phyloP scores from a whole-genome alignment of 441 rosid genomes.

The Flueggea neowawraea region DNA sequence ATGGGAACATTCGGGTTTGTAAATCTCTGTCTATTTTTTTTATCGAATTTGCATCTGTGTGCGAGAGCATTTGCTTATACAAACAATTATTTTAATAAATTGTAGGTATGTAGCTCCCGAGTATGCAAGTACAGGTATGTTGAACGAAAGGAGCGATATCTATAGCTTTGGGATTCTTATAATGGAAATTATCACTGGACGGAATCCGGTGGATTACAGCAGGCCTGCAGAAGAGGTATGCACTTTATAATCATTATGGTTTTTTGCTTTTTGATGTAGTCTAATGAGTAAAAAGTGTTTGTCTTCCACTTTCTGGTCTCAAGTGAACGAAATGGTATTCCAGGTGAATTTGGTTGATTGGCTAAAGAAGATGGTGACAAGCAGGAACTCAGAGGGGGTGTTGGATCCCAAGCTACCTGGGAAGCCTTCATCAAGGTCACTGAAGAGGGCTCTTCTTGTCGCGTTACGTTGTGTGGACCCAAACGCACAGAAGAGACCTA shows the following conservation, averaged over 20 bases:
- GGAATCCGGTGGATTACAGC: constrained; percentile 92
- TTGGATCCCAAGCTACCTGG: constrained; percentile 76
- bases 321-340: constrained; percentile 3
- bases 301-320: neutral
- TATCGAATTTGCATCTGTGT: neutral
- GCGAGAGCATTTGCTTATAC: neutral
- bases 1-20: constrained; percentile 94
- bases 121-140: constrained; percentile 93
- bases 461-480: constrained; percentile 94
- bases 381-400: constrained; percentile 67
- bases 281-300: too few species aligned
- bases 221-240: constrained; percentile 73
- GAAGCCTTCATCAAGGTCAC: constrained; percentile 70
- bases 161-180: constrained; percentile 91
- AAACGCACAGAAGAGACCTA: constrained; percentile 83
- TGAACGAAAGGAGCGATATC: constrained; percentile 89
- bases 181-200: constrained; percentile 86
- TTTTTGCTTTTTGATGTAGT: neutral
- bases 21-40: neutral
- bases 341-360: constrained; percentile 89
- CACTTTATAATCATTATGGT: neutral
- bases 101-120: constrained; percentile 90
- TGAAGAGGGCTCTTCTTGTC: constrained; percentile 79
- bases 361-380: constrained; percentile 80
- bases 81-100: neutral